phyloP scores from a whole-genome alignment of 2,329 filamentous ascomycete species.

The Metarhizium sp. region DNA sequence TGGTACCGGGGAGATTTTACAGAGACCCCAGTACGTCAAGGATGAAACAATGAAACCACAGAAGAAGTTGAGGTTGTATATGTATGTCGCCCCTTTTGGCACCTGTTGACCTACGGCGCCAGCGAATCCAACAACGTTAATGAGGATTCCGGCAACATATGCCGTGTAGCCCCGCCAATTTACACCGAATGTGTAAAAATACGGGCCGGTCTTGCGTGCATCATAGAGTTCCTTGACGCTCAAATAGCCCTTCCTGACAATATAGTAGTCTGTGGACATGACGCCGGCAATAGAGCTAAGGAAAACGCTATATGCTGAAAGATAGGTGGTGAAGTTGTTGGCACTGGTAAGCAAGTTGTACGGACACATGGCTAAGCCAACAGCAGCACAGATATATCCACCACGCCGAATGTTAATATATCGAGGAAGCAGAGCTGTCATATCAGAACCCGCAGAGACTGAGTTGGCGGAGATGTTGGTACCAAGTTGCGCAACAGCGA shows the following conservation, averaged over 20 bases:
- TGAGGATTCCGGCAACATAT: constrained; percentile 73
- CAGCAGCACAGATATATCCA: constrained; percentile 70
- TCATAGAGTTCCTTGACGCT: constrained; percentile 73
- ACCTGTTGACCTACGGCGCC: constrained; percentile 66
- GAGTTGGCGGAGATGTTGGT: constrained; percentile 86
- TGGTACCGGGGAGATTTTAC: constrained; percentile 60
- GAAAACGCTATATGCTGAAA: constrained; percentile 88
- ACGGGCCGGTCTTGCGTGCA: constrained; percentile 54
- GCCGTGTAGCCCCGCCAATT: constrained; percentile 78
- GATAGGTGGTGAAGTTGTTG: constrained; percentile 85
- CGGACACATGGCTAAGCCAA: constrained; percentile 81
- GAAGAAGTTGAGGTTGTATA: constrained; percentile 91
- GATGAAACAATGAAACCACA: constrained; percentile 66
- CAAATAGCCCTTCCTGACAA: constrained; percentile 73
- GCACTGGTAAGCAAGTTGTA: constrained; percentile 66
- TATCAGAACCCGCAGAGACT: constrained; percentile 72
- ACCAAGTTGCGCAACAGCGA: constrained; percentile 71
- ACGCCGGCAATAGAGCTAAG: constrained; percentile 91
- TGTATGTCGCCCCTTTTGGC: constrained; percentile 69
- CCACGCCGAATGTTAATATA: constrained; percentile 81
- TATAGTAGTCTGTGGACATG: constrained; percentile 80
- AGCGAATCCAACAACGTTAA: constrained; percentile 88
- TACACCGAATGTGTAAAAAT: constrained; percentile 65
- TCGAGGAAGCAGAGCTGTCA: constrained; percentile 71
- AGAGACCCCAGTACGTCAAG: constrained; percentile 60